Evolutionary conservation across 2,329 filamentous ascomycete species (phyloP).

Genomic region (Fusarium siculi): DNA sequence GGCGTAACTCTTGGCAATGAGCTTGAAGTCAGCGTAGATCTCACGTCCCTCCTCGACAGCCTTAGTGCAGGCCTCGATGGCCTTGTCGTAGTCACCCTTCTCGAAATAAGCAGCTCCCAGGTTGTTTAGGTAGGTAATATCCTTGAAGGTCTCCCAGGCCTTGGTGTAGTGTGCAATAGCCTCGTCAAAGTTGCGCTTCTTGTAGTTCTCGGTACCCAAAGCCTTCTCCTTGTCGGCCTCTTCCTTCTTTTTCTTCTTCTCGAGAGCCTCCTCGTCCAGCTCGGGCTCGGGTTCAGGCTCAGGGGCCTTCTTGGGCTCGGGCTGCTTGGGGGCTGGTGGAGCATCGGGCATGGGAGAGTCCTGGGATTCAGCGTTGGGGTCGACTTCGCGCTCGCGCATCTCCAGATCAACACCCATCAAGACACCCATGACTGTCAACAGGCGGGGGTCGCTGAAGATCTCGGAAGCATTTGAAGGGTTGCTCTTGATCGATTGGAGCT

Average conservation of each 20-base stretch:
- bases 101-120: slow-evolving; percentile 93
- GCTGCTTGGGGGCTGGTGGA: slow-evolving; percentile 51
- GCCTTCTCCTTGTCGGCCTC: slow-evolving; percentile 95
- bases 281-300: slow-evolving; percentile 72
- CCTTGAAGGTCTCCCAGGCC: slow-evolving; percentile 94
- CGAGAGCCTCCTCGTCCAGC: slow-evolving; percentile 83
- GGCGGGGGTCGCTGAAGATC: slow-evolving; percentile 87
- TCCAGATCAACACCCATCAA: slow-evolving; percentile 93
- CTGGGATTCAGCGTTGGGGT: slow-evolving; percentile 49
- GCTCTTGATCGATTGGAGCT: slow-evolving; percentile 81
- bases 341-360: slow-evolving; percentile 84
- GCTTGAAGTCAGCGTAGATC: slow-evolving; percentile 95
- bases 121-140: slow-evolving; percentile 98
- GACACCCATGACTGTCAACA: slow-evolving; percentile 94
- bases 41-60: slow-evolving; percentile 91
- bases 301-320: slow-evolving; percentile 66
- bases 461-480: slow-evolving; percentile 84
- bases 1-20: slow-evolving; percentile 97
- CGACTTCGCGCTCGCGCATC: slow-evolving; percentile 50
- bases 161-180: slow-evolving; percentile 95
- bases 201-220: slow-evolving; percentile 93
- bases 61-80: slow-evolving; percentile 86
- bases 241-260: slow-evolving; percentile 90
- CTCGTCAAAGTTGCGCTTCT: slow-evolving; percentile 96
- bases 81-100: slow-evolving; percentile 91